A percentile compares a stretch with the other conserved stretches of the same genome.
Evolutionary conservation across 2,329 filamentous ascomycete genomes (phyloP).

Genomic region (Penicillium sp.): DNA sequence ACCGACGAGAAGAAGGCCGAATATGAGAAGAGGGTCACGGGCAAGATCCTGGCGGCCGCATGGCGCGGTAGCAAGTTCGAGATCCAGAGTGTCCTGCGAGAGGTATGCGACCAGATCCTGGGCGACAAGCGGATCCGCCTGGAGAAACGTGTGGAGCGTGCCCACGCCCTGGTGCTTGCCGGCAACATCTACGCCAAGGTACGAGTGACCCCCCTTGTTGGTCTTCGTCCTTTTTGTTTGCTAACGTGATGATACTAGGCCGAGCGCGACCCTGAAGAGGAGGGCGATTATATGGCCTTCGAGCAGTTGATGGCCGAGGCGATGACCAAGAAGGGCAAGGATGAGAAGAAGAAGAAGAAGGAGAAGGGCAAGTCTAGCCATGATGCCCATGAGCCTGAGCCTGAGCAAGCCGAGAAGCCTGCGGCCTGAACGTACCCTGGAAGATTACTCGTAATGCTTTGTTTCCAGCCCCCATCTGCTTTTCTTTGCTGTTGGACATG

Average conservation of each 20-base stretch:
- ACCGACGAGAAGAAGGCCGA: conserved; percentile 95
- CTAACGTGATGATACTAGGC: conserved; percentile 55
- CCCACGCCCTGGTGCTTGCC: conserved; percentile 81
- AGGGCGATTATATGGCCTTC: conserved; percentile 98
- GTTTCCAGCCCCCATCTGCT: too few relatives aligned
- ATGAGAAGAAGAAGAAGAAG: conserved; percentile 68
- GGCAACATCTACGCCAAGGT: conserved; percentile 89
- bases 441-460: not conserved
- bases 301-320: conserved; percentile 97
- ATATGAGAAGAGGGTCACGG: conserved; percentile 92
- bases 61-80: conserved; percentile 97
- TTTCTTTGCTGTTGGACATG: too few relatives aligned
- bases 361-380: conserved; percentile 49
- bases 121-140: conserved; percentile 75
- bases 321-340: conserved; percentile 84
- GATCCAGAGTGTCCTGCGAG: conserved; percentile 91
- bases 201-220: too few relatives aligned
- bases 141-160: conserved; percentile 83
- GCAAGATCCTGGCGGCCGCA: conserved; percentile 94
- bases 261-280: conserved; percentile 85
- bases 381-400: conserved; percentile 14
- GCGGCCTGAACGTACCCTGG: not conserved
- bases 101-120: conserved; percentile 87
- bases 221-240: not conserved
- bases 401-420: conserved; percentile 2